Evolutionary conservation across 164 flowering plant genomes (phyloP).

Genomic region (Sextonia rubra): DNA sequence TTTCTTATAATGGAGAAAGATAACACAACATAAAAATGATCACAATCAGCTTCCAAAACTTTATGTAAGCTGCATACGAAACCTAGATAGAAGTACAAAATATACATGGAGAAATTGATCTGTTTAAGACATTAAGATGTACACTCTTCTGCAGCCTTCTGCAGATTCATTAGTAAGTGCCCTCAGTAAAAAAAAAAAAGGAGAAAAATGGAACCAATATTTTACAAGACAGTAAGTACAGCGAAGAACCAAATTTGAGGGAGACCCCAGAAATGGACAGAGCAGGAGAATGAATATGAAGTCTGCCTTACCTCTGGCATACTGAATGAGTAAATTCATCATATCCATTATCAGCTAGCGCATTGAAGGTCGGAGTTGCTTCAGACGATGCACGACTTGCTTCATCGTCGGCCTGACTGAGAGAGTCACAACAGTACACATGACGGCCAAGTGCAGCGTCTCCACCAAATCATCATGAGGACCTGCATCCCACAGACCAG

Average conservation of each 20-base stretch:
- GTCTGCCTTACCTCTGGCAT: neutral
- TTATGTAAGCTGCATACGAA: no score
- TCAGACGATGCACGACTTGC: slow-evolving; percentile 77
- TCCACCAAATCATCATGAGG: slow-evolving; percentile 84
- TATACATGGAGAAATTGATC: no score
- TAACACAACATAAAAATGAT: no score
- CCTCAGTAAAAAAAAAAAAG: neutral
- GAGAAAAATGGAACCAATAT: neutral
- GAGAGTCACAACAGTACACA: slow-evolving; percentile 82
- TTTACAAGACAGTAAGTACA: neutral
- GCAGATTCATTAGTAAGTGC: neutral
- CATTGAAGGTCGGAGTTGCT: slow-evolving; percentile 73
- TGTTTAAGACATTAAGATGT: no score
- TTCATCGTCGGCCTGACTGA: slow-evolving; percentile 85
- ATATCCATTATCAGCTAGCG: slow-evolving; percentile 31
- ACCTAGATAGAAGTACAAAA: no score
- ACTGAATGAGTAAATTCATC: slow-evolving; percentile 30
- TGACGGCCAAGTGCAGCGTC: slow-evolving; percentile 73
- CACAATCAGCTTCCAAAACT: no score
- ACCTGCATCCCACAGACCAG: slow-evolving; percentile 82
- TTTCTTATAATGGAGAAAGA: no score
- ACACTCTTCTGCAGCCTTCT: neutral
- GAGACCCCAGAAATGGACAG: neutral
- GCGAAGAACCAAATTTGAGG: neutral
- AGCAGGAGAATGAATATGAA: neutral